Base-by-base conservation (phyloP, 148 eudicot genomes). In the Silene uniflora region DNA sequence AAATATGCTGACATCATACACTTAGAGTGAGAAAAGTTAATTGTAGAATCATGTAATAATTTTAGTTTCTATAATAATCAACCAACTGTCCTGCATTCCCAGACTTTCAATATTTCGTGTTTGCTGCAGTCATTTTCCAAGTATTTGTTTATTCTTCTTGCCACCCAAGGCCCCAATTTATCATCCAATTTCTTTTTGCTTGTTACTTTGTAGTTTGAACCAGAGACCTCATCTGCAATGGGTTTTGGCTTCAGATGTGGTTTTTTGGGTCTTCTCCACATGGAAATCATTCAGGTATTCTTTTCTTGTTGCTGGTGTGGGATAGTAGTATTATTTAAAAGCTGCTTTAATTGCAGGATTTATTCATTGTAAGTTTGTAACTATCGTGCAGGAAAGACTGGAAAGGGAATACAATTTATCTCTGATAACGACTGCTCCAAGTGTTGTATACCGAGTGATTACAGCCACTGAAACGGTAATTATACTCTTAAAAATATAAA, bases 211-310 rank as follows among this genome's bases (percentile, higher is more conserved):
- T 90, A 96, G 99, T 96, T 88, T 84, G 99, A 96, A 81, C 97
- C 98, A 44, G 99, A 96, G 90, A 82, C 93, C 19, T 96, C 99
- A 67, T 92, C 91, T 84, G 99, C 99, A 52, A 96, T 96, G 99
- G 99, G 99, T 78, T 96, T 96, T 83, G 99, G 99, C 73, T 96
- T 96, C 84, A 84, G 99, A 87, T 96, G 99, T 88, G 99, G 99
- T 27, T 96, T 90, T 82, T 81, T 96, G 80, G 99, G 99, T 67
- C 97, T 96, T 68, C 94, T 96, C 63, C 99, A 96, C 82, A 87
- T 96, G 94, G 99, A 96, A 85, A 96, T 96, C 76, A 89, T 96
- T 85, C 99, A 96, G 98, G 99, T 95, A 21, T 67, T 66, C n/a
- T 54, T 47, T 24, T 56, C 7, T 7, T 65, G 59, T n/a, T 76